phyloP scores from a whole-genome alignment of 257 asterid genomes.

The Ehretia macrophylla region DNA sequence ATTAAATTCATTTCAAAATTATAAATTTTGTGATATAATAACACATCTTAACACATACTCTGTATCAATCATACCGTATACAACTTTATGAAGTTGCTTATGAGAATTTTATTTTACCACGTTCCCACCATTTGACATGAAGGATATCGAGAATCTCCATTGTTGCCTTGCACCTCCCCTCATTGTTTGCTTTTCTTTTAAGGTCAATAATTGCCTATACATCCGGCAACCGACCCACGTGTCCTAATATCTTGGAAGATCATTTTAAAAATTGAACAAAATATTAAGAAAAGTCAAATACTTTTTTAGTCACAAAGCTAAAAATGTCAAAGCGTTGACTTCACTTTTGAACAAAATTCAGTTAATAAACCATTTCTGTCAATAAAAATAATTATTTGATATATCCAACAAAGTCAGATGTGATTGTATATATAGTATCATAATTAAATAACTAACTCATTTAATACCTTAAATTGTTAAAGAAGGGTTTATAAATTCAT shows the following conservation, averaged over 20 bases:
- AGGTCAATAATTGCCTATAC: constrained; percentile 10
- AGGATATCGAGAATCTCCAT: not conserved
- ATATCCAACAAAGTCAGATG: constrained; percentile 23
- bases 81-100: no score
- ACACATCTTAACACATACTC: no score
- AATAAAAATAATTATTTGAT: constrained; percentile 7
- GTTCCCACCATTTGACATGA: not conserved
- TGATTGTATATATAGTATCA: no score
- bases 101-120: not conserved
- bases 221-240: constrained; percentile 7
- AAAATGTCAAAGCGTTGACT: constrained; percentile 38
- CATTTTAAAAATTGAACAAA: not conserved
- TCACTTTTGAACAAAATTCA: not conserved
- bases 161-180: not conserved
- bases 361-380: constrained; percentile 7
- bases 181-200: not conserved
- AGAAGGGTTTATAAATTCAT: no score
- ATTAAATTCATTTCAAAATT: no score
- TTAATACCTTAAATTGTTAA: no score
- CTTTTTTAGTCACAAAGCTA: not conserved
- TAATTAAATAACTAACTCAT: no score
- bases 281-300: not conserved
- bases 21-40: no score
- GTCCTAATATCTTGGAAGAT: constrained; percentile 1
- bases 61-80: no score